Evolutionary conservation across 805 yeast genomes (phyloP).

Genomic region (baker's yeast (Saccharomyces cerevisiae)): DNA sequence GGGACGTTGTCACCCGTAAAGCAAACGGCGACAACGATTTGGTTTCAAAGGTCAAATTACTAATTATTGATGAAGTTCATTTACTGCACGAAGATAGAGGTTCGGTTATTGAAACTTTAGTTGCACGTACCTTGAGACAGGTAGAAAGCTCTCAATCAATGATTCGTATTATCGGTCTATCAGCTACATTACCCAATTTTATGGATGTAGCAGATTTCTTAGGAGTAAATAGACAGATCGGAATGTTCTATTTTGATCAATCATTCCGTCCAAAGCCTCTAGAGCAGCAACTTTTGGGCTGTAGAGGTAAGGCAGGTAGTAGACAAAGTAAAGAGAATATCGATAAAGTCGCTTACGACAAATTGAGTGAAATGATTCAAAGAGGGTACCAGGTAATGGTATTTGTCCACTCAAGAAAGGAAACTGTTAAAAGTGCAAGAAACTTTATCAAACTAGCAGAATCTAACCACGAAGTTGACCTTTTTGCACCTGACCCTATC

Average conservation of each 20-base stretch:
- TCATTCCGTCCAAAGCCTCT: slow-evolving; percentile 91
- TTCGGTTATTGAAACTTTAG: slow-evolving; percentile 90
- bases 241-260: slow-evolving; percentile 91
- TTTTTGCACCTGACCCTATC: slow-evolving; percentile 31
- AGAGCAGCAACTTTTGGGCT: slow-evolving; percentile 81
- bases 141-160: slow-evolving; percentile 90
- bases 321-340: slow-evolving; percentile 59
- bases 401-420: slow-evolving; percentile 92
- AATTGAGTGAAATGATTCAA: slow-evolving; percentile 55
- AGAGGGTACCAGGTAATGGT: slow-evolving; percentile 89
- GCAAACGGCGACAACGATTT: slow-evolving; percentile 81
- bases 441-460: slow-evolving; percentile 62
- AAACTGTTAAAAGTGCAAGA: slow-evolving; percentile 77
- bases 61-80: slow-evolving; percentile 95
- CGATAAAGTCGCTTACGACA: slow-evolving; percentile 70
- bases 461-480: slow-evolving; percentile 44
- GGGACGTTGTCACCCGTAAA: slow-evolving; percentile 97
- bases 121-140: slow-evolving; percentile 88
- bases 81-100: slow-evolving; percentile 95
- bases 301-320: slow-evolving; percentile 75
- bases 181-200: slow-evolving; percentile 89
- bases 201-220: slow-evolving; percentile 91
- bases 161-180: slow-evolving; percentile 88
- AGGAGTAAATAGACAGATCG: slow-evolving; percentile 81
- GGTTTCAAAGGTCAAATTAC: slow-evolving; percentile 71